A percentile compares a stretch with the other conserved stretches of the same genome.
Evolutionary conservation across 495 filamentous ascomycete species (phyloP).

Genomic region (Annulohypoxylon bovei): DNA sequence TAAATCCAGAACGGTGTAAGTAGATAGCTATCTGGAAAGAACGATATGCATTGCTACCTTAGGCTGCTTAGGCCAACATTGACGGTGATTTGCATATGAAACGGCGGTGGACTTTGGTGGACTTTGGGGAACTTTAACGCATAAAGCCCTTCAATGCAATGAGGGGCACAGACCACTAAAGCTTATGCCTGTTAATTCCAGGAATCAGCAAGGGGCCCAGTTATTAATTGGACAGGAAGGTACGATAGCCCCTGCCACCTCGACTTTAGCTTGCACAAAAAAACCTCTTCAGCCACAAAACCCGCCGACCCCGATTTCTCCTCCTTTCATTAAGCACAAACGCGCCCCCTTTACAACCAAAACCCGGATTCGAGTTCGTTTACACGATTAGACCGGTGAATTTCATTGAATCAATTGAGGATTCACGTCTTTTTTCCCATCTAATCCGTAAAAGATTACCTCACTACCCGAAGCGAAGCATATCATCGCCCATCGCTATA

Average conservation of each 20-base stretch:
- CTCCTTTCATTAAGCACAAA: conserved; percentile 49
- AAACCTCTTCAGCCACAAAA: conserved; percentile 41
- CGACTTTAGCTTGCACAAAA: conserved; percentile 20
- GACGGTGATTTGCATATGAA: conserved; percentile 30
- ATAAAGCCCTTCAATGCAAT: conserved; percentile 49
- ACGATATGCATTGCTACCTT: conserved; percentile 17
- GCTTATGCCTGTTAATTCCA: conserved; percentile 39
- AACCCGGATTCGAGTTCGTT: conserved; percentile 47
- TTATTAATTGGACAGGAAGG: conserved; percentile 7
- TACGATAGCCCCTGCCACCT: conserved; percentile 21
- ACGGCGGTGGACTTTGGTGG: not conserved
- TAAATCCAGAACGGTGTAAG: conserved; percentile 1
- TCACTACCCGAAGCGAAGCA: not conserved
- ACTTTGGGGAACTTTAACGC: conserved; percentile 32
- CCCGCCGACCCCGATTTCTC: conserved; percentile 40
- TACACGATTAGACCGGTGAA: conserved; percentile 49
- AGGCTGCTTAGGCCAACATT: conserved; percentile 3
- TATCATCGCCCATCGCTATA: conserved; percentile 1
- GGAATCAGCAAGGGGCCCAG: not conserved
- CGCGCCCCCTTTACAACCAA: conserved; percentile 49
- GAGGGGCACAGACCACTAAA: conserved; percentile 39
- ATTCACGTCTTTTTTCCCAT: conserved; percentile 27
- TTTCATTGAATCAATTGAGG: conserved; percentile 47
- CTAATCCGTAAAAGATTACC: conserved; percentile 12
- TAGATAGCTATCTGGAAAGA: not conserved